Base-by-base conservation (phyloP, 805 yeast genomes). In the Suhomyces faveliae region DNA sequence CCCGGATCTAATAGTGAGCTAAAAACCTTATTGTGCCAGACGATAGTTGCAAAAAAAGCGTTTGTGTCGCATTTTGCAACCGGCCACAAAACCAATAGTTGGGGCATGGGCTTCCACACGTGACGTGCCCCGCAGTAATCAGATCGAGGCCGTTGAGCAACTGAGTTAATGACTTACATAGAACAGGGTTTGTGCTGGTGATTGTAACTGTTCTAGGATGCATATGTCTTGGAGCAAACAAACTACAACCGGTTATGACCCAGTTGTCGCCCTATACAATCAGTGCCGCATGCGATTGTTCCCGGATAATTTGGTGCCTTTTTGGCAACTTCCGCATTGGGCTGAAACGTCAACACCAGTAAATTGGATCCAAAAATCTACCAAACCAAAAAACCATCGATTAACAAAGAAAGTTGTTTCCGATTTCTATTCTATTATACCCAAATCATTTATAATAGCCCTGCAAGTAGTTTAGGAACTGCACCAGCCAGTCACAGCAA, bases 391-490 rank as follows among this genome's bases (percentile, higher is more conserved):
- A 23, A 9, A 3, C 42, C 42, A n/a, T 1, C 19, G 3, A 22
- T 13, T 19, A n/a, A 33, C 21, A 33, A 15, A 15, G 13, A 27
- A 15, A 27, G 37, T 33, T 33, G 37, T 9, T 33, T 33, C 8
- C n/a, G 2, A 20, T 15, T 33, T 33, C 37, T 15, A 10, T 10
- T 24, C 10, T 13, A 30, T 30, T 30, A 30, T 30, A 13, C 35
- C 10, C 1, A 10, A 13, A 30, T 30, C 10, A 3, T 19, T 4
- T 22, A 40, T 40, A 40, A 40, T 40, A 40, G 30, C 1, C 13
- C 41, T 38, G 41, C 41, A 38, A 38, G 20, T 24, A 38, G 20
- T 38, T 38, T 17, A 15, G 15, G 41, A 24, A 19, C 12, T 22
- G 40, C 17, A 10, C 15, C 23, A 23, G 12, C 23, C 23, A 24